Evolutionary conservation across 2,329 filamentous ascomycete species (phyloP), one percentile per base, ranked within the genome.

Genomic region (Remersonia thermophila): DNA sequence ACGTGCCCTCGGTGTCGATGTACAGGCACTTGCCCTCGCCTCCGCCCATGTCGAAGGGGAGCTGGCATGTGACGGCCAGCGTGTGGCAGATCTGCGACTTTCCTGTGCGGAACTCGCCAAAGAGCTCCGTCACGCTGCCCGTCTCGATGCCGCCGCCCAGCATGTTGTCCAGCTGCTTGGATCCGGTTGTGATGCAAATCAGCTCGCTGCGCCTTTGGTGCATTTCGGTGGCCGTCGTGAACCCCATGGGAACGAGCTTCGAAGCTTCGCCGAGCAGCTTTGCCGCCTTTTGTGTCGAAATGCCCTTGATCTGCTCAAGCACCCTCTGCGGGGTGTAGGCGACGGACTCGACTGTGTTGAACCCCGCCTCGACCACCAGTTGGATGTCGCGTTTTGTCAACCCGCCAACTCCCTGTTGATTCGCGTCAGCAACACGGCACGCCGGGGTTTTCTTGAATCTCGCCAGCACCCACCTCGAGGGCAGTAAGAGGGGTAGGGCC

Each of bases 1-100:
- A 98, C 1, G 91, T 98, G 42, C 91, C 93, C 58, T 98, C 91
- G 0, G 91, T 98, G 52, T 98, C 91, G 47, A 98, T 98, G 54
- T 98, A 98, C 33, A 98, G 69, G 53, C 93, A 98, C 57, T 98
- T 98, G 32, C 91, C 91, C 61, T 98, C 91, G 20, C 93, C 91
- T 38, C 91, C 91, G 36, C 91, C 93, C 89, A 96, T 96, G 55
- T 98, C 91, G 55, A 98, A 96, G 1, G 91, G 91, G 30, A 98
- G 60, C 59, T 98, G 91, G 55, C 93, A 98, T 32, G 91, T 98
- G 20, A 98, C 91, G 1, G 93, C 91, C n/a, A 98, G 69, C 0
- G 91, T 98, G 57, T 98, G 93, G 52, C 91, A 98, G 39, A 98
- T 89, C 60, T 98, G 91, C 65, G 86, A 94, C 64, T 98, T 98